Base-by-base conservation (phyloP, 805 yeast genomes). In the Lachancea waltii region DNA sequence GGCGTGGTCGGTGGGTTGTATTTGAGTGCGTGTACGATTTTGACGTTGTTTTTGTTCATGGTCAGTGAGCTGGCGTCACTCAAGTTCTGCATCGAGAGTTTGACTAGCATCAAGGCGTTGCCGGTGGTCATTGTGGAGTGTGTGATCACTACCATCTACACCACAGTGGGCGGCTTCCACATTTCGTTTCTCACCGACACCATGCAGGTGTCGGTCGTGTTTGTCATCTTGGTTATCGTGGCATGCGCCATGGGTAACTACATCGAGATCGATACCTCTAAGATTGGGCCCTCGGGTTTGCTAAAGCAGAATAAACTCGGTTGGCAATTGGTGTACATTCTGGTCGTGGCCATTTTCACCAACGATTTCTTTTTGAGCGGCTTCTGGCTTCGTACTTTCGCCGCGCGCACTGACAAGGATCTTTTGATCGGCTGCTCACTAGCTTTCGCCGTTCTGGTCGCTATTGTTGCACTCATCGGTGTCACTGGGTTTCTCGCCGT, bases 311-410 rank as follows among this genome's bases (percentile, higher is more conserved):
- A 77, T 53, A 74, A 73, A 47, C 67, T 87, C 27, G 95, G 95
- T 13, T 87, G 95, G 94, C 92, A 86, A 68, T 71, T 89, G 46
- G 58, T 89, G 23, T 89, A 86, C 57, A 87, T 89, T 46, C 67
- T 89, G 47, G 73, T 81, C 6, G 81, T 89, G 22, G 96, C 97
- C 19, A 83, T 89, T 54, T 73, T 86, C 40, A 84, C 96, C 23
- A 89, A 89, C 53, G 95, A 86, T 56, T 77, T 89, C 56, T 89
- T 89, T 62, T 65, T 89, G 70, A 75, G 95, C 22, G 95, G 95
- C 0, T 87, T 89, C 59, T 89, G 97, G 97, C 65, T 89, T 44
- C 71, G 97, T 54, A 85, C 97, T 1, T 89, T 89, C 67, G 95
- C 97, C 5, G 80, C 95, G 5, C 76, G 75, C 46, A 66, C 85